These are phyloP conservation scores for Lentinula sp. DNA, from an alignment of 768 basidiomycete genomes.

Conservation along the genomic window DNA sequence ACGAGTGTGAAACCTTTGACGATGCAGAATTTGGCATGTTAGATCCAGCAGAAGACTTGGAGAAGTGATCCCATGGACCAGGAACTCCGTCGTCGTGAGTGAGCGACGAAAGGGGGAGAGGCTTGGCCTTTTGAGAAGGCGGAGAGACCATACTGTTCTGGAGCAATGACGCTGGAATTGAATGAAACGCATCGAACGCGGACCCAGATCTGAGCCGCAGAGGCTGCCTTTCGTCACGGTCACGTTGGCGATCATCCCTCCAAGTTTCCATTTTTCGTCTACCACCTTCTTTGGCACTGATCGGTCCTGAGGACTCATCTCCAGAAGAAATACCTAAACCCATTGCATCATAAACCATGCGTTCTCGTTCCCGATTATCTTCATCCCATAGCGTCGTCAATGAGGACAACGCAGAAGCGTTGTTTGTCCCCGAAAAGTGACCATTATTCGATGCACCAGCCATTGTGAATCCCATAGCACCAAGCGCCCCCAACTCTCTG, in stretches of 20 bases:
- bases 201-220: constrained; percentile 35
- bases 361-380: constrained; percentile 12
- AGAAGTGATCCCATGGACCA: background rate
- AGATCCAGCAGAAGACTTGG: background rate
- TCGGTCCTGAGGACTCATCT: constrained; percentile 58
- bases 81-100: constrained; percentile 7
- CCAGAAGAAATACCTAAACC: constrained; percentile 27
- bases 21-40: background rate
- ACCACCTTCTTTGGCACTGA: constrained; percentile 54
- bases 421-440: constrained; percentile 6
- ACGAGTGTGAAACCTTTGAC: background rate
- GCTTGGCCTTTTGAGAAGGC: background rate
- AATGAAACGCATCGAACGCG: constrained; percentile 77
- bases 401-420: background rate
- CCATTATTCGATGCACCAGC: constrained; percentile 12
- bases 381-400: constrained; percentile 5
- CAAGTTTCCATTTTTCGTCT: constrained; percentile 50
- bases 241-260: constrained; percentile 30
- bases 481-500: constrained; percentile 39
- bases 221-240: constrained; percentile 19
- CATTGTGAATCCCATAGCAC: constrained; percentile 38
- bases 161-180: constrained; percentile 23
- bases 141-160: background rate
- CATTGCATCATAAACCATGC: constrained; percentile 31
- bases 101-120: constrained; percentile 9